Base-by-base conservation (phyloP, 768 basidiomycete genomes). In the Boletales sp. region DNA sequence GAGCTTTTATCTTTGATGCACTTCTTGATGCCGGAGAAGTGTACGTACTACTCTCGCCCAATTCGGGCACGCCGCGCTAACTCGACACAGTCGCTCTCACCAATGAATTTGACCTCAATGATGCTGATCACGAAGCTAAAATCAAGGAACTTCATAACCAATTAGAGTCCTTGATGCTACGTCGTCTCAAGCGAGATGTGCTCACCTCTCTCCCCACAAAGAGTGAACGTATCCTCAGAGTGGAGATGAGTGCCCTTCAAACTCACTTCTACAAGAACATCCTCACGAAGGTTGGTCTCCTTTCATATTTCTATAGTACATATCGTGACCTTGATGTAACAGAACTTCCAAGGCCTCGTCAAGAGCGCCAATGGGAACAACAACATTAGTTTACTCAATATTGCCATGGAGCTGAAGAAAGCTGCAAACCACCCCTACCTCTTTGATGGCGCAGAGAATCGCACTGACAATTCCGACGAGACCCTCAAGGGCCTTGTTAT, bases 231-330 rank as follows among this genome's bases (percentile, higher is more conserved):
- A 99, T 98, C 58, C 74, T 99, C 40, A 84, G 96, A 17, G 94
- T 98, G 30, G 96, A 99, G 75, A 94, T 98, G 94, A 87, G 84
- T 64, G 82, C 90, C 45, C 81, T 98, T 65, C 95, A 97, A 70
- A 94, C 92, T 7, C 94, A 94, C 65, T 97, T 94, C 64, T 99
- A 99, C 77, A 97, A 97, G 78, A 98, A 96, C 68, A 98, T 97
- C 60, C 71, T 96, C 55, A 93, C 93, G 33, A 94, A 88, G 82
- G 90, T 86, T 50, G 17, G 73, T 42, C 25, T 28, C 17, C 21
- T 17, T 32, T 32, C 18, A 40, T 37, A 35, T 19, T 46, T 17
- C 14, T 41, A 19, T 12, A 39, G 7, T 32, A 34, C 39, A 34
- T 42, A 6, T 46, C 48, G 55, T 46, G 37, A 54, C 31, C 25